Conservation (phyloP, 2,329 filamentous ascomycete genomes). For the Fusarium solani-melongenae region DNA sequence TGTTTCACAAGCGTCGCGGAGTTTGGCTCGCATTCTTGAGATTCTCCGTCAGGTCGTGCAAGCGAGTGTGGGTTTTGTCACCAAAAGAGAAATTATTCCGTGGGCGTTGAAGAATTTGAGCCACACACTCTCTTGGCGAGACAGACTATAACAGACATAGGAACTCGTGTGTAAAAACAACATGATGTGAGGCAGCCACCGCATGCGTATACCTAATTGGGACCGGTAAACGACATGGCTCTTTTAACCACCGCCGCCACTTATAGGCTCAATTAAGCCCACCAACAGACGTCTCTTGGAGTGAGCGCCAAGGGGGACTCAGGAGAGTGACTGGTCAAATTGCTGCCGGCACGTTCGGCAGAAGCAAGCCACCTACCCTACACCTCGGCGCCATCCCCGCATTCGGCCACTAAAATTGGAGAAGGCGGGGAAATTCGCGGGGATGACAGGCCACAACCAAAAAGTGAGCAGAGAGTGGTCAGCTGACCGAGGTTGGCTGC, state of each 20-base stretch:
- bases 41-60: neutral
- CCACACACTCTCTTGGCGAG: neutral
- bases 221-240: neutral
- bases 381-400: constrained; percentile 17
- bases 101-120: neutral
- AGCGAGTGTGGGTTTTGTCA: neutral
- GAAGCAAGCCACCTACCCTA: constrained; percentile 15
- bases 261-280: neutral
- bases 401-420: constrained; percentile 21
- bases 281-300: neutral
- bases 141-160: neutral
- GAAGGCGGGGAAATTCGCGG: constrained; percentile 33
- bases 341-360: neutral
- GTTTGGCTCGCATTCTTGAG: neutral
- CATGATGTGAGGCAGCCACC: neutral
- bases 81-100: neutral
- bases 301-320: neutral
- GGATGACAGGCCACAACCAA: constrained; percentile 14
- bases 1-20: neutral
- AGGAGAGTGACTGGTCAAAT: neutral
- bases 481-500: constrained; percentile 30
- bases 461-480: constrained; percentile 34
- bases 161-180: neutral
- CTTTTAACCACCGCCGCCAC: neutral
- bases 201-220: neutral